Evolutionary conservation across 2,329 filamentous ascomycete species (phyloP).

Genomic region (Trichoderma sp.): DNA sequence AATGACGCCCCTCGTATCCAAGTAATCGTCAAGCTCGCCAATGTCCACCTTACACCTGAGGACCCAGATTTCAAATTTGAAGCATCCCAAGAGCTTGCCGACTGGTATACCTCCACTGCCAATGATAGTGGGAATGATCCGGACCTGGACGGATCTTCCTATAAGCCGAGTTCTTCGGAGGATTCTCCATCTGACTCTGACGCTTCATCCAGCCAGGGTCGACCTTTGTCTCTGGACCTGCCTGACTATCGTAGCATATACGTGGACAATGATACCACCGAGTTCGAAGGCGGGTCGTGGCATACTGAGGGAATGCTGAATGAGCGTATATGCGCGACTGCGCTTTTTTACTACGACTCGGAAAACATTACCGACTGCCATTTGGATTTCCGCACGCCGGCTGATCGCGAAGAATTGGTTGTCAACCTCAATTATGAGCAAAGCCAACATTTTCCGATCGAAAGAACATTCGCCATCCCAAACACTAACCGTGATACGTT

Average conservation of each 20-base stretch:
- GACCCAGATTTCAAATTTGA: conserved; percentile 40
- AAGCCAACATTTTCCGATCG: conserved; percentile 37
- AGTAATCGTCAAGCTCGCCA: conserved; percentile 64
- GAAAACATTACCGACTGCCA: conserved; percentile 59
- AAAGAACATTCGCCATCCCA: conserved; percentile 38
- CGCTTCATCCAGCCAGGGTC: background rate
- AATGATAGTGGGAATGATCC: background rate
- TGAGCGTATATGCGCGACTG: conserved; percentile 64
- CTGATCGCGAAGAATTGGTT: conserved; percentile 35
- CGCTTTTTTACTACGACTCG: conserved; percentile 62
- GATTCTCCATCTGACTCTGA: background rate
- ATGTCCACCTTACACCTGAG: conserved; percentile 61
- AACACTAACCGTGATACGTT: conserved; percentile 24
- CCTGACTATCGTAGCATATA: background rate
- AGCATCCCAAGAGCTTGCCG: background rate
- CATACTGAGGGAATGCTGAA: conserved; percentile 43
- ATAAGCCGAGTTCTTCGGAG: background rate
- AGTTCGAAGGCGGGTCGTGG: conserved; percentile 55
- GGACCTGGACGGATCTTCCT: background rate
- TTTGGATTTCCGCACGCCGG: conserved; percentile 52
- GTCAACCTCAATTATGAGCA: conserved; percentile 34
- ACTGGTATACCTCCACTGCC: background rate
- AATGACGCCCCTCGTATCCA: conserved; percentile 47
- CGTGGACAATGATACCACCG: background rate
- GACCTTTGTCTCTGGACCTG: background rate